These are phyloP conservation scores for Rhodotorula sphaerocarpa DNA, from an alignment of 768 basidiomycete genomes.

Conservation along the genomic window DNA sequence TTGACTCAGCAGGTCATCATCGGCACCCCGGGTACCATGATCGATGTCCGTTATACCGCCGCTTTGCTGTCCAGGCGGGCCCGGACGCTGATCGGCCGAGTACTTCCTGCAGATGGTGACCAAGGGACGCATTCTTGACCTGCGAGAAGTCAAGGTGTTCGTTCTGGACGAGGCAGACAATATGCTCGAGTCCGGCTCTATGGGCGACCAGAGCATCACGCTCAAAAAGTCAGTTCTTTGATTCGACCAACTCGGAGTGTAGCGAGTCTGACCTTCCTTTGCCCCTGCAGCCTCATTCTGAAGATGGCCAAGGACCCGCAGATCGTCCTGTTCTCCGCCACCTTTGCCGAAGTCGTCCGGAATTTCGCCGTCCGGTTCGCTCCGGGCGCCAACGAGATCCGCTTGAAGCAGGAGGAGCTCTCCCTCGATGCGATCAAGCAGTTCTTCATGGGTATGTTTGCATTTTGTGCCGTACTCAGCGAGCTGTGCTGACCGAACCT, in stretches of 20 bases:
- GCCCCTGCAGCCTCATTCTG: slow-evolving; percentile 37
- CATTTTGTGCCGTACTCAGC: background rate
- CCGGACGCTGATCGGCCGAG: background rate
- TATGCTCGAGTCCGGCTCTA: slow-evolving; percentile 80
- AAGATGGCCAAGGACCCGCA: slow-evolving; percentile 47
- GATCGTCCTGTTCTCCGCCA: slow-evolving; percentile 94
- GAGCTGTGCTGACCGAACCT: background rate
- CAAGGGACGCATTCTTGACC: slow-evolving; percentile 51
- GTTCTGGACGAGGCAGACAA: slow-evolving; percentile 98
- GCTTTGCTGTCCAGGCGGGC: too few species aligned
- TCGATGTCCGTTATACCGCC: slow-evolving; percentile 59
- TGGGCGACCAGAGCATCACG: slow-evolving; percentile 84
- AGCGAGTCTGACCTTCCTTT: too few species aligned
- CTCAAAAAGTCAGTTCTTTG: slow-evolving; percentile 77
- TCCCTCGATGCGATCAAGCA: slow-evolving; percentile 90
- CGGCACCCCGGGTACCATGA: slow-evolving; percentile 92
- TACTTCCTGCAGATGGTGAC: slow-evolving; percentile 30
- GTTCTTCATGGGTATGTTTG: slow-evolving; percentile 68
- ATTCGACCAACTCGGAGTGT: too few species aligned
- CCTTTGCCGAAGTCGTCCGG: slow-evolving; percentile 89
- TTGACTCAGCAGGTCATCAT: slow-evolving; percentile 86
- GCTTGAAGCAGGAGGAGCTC: slow-evolving; percentile 85
- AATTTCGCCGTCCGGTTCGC: slow-evolving; percentile 87
- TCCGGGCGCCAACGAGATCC: slow-evolving; percentile 90
- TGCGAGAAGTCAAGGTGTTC: slow-evolving; percentile 74